Percentiles rank a stretch among this genome's conserved stretches.
These are phyloP conservation scores for Cymbidium sinense DNA, from an alignment of 106 monocot genomes.

Conservation along the genomic window DNA sequence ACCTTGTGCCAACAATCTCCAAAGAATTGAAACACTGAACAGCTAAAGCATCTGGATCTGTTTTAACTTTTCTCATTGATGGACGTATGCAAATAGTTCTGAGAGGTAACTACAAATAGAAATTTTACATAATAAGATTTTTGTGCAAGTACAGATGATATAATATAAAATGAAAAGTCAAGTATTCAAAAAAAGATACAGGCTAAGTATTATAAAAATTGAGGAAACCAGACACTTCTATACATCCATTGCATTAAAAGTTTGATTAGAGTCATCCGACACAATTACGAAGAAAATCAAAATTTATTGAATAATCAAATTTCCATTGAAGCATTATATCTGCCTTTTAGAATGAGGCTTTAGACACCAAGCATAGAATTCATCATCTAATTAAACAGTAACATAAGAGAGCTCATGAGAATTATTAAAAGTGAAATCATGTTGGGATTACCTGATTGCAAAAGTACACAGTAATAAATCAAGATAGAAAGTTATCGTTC, in stretches of 20 bases:
- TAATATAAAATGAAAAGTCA: not conserved
- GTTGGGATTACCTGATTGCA: not conserved
- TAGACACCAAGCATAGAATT: too few species aligned
- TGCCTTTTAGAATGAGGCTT: too few species aligned
- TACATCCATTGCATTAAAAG: too few species aligned
- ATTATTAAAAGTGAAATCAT: too few species aligned
- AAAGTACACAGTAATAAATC: not conserved
- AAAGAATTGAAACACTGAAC: constrained; percentile 42
- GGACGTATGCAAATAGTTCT: constrained; percentile 44
- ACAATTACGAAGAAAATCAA: not conserved
- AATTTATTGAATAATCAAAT: not conserved
- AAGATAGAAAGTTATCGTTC: not conserved
- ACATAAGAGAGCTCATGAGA: too few species aligned
- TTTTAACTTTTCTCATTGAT: constrained; percentile 66
- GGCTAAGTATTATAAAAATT: not conserved
- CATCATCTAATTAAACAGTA: too few species aligned
- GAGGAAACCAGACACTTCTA: too few species aligned
- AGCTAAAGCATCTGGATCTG: constrained; percentile 25
- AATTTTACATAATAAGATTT: not conserved
- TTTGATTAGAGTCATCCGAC: not conserved
- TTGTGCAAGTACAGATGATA: not conserved
- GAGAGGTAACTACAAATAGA: constrained; percentile 42
- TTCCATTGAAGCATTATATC: too few species aligned
- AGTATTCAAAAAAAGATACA: not conserved
- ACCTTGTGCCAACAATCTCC: constrained; percentile 72